Conservation (phyloP, 129 eudicot genomes). For the Lonicera japonica region DNA sequence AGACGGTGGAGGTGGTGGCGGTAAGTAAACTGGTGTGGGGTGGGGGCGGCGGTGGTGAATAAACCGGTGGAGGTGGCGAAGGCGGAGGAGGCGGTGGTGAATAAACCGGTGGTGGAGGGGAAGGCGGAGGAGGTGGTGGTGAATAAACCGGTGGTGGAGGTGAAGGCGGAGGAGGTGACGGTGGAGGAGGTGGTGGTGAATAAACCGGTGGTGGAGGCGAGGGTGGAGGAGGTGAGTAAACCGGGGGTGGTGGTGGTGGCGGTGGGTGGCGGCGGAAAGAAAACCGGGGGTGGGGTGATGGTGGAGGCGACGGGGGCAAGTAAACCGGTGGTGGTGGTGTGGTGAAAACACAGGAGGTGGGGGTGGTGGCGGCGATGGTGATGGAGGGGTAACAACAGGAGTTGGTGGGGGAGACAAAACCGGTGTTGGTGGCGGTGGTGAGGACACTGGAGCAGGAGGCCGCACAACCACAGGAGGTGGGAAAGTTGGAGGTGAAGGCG, state of each 20-base stretch:
- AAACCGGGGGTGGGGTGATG: slow-evolving; percentile 29
- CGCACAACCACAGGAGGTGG: no score
- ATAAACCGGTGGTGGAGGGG: slow-evolving; percentile 21
- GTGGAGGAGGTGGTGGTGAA: slow-evolving; percentile 17
- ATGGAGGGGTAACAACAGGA: slow-evolving; percentile 24
- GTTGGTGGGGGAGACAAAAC: slow-evolving; percentile 24
- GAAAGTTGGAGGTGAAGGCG: slow-evolving; percentile 36
- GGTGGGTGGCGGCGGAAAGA: slow-evolving; percentile 26
- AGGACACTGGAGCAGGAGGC: slow-evolving; percentile 41
- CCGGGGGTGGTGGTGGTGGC: slow-evolving; percentile 31
- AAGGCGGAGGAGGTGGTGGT: slow-evolving; percentile 33
- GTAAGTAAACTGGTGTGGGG: slow-evolving; percentile 29
- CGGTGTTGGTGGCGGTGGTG: no score
- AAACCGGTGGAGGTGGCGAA: slow-evolving; percentile 36
- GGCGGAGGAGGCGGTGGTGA: slow-evolving; percentile 37
- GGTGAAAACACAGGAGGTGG: slow-evolving; percentile 27
- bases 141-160: slow-evolving; percentile 29
- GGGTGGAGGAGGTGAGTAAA: slow-evolving; percentile 25
- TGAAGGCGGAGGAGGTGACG: slow-evolving; percentile 21
- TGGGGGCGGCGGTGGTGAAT: slow-evolving; percentile 27
- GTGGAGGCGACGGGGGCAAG: slow-evolving; percentile 26
- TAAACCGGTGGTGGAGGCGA: slow-evolving; percentile 25
- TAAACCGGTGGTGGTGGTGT: slow-evolving; percentile 22
- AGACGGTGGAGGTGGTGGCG: slow-evolving; percentile 31
- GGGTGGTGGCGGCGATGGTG: slow-evolving; percentile 27